Percentiles rank a stretch among this genome's conserved stretches.
phyloP scores from a whole-genome alignment of 1,284 basidiomycete genomes.

The Rhizopogon parksii region DNA sequence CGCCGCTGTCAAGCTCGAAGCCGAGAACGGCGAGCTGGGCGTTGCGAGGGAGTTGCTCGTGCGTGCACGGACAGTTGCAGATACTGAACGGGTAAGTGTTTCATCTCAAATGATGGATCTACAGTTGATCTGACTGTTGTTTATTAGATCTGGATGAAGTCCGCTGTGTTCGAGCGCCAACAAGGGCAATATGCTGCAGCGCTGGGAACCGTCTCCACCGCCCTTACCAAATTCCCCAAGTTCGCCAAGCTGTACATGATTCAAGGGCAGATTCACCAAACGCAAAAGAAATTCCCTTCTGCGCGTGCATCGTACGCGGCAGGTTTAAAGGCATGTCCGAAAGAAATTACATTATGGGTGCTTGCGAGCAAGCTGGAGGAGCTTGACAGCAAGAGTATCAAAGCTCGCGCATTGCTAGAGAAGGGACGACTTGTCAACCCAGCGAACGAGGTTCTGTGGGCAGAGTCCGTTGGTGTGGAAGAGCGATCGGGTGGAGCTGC shows the following conservation, averaged over 20 bases:
- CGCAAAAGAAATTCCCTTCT: slow-evolving; percentile 49
- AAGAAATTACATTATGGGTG: slow-evolving; percentile 82
- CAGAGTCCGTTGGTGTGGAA: slow-evolving; percentile 85
- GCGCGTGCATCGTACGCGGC: slow-evolving; percentile 76
- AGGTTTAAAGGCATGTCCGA: slow-evolving; percentile 79
- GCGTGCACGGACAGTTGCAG: slow-evolving; percentile 84
- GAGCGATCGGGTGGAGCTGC: slow-evolving; percentile 72
- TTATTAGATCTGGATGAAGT: slow-evolving; percentile 95
- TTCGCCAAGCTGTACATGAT: slow-evolving; percentile 96
- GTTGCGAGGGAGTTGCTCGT: slow-evolving; percentile 84
- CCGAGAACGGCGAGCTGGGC: slow-evolving; percentile 84
- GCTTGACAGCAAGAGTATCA: slow-evolving; percentile 81
- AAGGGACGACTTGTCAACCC: slow-evolving; percentile 84
- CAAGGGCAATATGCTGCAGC: slow-evolving; percentile 73
- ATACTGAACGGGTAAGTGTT: slow-evolving; percentile 75
- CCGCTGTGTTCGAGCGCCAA: slow-evolving; percentile 89
- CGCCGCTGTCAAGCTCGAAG: slow-evolving; percentile 93
- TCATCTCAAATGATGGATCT: neutral
- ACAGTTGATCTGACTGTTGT: slow-evolving; percentile 3
- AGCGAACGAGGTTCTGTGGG: slow-evolving; percentile 81
- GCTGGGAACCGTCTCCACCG: slow-evolving; percentile 67
- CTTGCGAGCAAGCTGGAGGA: slow-evolving; percentile 86
- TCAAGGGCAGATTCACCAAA: slow-evolving; percentile 83
- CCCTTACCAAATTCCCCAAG: slow-evolving; percentile 74
- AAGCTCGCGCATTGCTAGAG: slow-evolving; percentile 88